Percentiles rank a stretch among this genome's conserved stretches.
These are phyloP conservation scores for Artemisia annua DNA, from an alignment of 129 eudicot species.

Conservation along the genomic window DNA sequence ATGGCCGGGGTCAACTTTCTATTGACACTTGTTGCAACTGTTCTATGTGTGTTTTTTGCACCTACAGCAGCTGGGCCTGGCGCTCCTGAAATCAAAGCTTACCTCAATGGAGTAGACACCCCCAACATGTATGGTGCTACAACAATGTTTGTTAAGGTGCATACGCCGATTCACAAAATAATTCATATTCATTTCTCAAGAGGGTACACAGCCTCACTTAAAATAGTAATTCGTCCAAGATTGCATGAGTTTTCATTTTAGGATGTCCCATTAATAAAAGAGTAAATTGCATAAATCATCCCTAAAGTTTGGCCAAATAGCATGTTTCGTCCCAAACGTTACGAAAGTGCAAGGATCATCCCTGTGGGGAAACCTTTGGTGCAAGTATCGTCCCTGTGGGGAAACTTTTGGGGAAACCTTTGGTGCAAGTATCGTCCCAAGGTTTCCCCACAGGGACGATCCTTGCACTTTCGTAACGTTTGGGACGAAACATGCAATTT, in stretches of 20 bases:
- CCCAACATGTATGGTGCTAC: conserved; percentile 89
- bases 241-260: not conserved
- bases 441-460: too few species aligned
- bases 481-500: too few species aligned
- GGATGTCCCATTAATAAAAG: not conserved
- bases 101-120: conserved; percentile 86
- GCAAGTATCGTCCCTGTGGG: too few species aligned
- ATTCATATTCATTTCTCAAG: not conserved
- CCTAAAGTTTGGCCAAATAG: too few species aligned
- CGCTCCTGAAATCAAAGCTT: conserved; percentile 93
- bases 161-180: not conserved
- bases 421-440: too few species aligned
- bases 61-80: conserved; percentile 99
- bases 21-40: conserved; percentile 64
- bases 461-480: too few species aligned
- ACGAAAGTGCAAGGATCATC: too few species aligned
- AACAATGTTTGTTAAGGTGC: conserved; percentile 79
- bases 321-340: too few species aligned
- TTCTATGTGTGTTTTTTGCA: conserved; percentile 64
- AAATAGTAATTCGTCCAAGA: not conserved
- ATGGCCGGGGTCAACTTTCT: conserved; percentile 59
- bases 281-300: too few species aligned
- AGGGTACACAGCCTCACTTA: not conserved
- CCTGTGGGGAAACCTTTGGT: too few species aligned
- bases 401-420: too few species aligned